Percentiles rank a stretch among this genome's conserved stretches.
These are phyloP conservation scores for Coniferiporia weirii DNA, from an alignment of 1,284 basidiomycete species.

Conservation along the genomic window DNA sequence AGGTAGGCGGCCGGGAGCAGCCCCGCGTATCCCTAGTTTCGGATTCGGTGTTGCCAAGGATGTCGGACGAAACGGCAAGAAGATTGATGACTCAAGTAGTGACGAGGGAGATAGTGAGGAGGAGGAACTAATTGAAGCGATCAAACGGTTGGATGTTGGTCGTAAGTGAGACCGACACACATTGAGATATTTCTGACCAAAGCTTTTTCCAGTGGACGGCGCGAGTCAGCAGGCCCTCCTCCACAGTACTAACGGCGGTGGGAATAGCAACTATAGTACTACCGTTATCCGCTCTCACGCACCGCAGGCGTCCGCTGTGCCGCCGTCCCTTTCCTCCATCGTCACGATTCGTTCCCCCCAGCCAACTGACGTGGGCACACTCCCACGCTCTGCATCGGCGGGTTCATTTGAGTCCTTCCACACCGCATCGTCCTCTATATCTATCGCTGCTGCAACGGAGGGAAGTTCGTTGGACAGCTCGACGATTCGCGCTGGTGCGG, in stretches of 20 bases:
- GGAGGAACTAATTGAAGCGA: constrained; percentile 65
- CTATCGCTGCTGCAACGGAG: constrained; percentile 62
- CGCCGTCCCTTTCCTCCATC: constrained; percentile 64
- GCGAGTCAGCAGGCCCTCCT: constrained; percentile 53
- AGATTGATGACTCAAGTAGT: constrained; percentile 31
- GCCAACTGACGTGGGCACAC: constrained; percentile 41
- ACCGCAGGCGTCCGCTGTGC: constrained; percentile 36
- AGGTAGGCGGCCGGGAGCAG: constrained; percentile 49
- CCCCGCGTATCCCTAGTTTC: constrained; percentile 82
- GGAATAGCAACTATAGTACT: constrained; percentile 58
- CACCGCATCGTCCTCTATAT: constrained; percentile 52
- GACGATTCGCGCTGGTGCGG: constrained; percentile 36
- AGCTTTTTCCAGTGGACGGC: constrained; percentile 21
- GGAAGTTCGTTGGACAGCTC: constrained; percentile 45
- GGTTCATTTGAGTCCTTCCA: constrained; percentile 65
- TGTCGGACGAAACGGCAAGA: constrained; percentile 30
- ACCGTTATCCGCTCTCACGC: constrained; percentile 36
- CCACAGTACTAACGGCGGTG: constrained; percentile 27
- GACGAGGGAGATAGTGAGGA: constrained; percentile 53
- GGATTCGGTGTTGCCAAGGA: constrained; percentile 66
- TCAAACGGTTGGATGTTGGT: constrained; percentile 51
- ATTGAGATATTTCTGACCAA: constrained; percentile 26
- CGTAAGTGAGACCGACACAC: constrained; percentile 42
- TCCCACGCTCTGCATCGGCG: constrained; percentile 37
- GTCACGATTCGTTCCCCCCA: constrained; percentile 59